These are phyloP conservation scores for Phytophthora syringae DNA, from an alignment of 352 stramenopile genomes.

Conservation along the genomic window DNA sequence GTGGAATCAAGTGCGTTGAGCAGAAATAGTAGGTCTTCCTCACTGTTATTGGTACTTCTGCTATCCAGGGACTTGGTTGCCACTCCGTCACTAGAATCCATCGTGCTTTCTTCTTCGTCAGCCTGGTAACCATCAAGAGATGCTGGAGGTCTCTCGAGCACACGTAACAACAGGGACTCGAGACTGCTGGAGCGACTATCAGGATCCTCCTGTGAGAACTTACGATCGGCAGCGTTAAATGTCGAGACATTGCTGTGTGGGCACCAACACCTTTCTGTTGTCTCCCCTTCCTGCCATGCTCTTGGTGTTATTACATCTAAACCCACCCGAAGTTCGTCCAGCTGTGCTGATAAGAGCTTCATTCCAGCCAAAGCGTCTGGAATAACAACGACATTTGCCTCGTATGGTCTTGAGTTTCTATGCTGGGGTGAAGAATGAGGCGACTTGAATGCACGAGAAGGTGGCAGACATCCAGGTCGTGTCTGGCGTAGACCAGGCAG, in stretches of 20 bases:
- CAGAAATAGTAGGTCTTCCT: constrained; percentile 26
- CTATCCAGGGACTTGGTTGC: constrained; percentile 17
- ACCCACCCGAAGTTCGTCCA: constrained; percentile 43
- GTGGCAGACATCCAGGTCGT: constrained; percentile 8
- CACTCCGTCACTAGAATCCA: constrained; percentile 2
- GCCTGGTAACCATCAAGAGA: constrained; percentile 21
- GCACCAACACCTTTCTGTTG: constrained; percentile 15
- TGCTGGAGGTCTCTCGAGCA: constrained; percentile 21
- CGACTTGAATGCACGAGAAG: constrained; percentile 4
- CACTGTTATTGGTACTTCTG: constrained; percentile 16
- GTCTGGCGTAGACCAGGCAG: constrained; percentile 21
- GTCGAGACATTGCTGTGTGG: background rate
- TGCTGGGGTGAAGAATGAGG: background rate
- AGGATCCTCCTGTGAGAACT: constrained; percentile 12
- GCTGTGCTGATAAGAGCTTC: constrained; percentile 48
- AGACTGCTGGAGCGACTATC: constrained; percentile 37
- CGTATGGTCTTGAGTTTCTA: background rate
- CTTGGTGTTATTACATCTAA: constrained; percentile 23
- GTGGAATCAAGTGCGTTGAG: constrained; percentile 22
- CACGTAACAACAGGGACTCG: constrained; percentile 36
- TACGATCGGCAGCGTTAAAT: too few species aligned
- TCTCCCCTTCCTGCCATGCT: background rate
- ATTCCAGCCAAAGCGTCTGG: constrained; percentile 36
- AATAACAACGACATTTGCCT: background rate
- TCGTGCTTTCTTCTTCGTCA: constrained; percentile 25